Base-by-base conservation (phyloP, 1,139 yeast genomes). In the Hyphopichia fennica region DNA sequence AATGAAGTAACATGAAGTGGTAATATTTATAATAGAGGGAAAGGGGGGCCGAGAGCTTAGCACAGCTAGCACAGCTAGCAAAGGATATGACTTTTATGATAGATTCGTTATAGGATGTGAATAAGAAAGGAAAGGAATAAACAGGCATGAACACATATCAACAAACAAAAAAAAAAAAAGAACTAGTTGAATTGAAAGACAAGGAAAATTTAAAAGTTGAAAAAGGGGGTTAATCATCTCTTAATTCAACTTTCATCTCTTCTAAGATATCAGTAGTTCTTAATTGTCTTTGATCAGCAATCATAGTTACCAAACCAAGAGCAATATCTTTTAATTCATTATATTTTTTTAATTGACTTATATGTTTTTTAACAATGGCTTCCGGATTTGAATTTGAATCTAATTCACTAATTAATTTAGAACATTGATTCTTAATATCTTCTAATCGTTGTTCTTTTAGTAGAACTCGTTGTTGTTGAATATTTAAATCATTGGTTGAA, bases 301-400 rank as follows among this genome's bases (percentile, higher is more conserved):
- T 77, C 67, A 75, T 62, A 28, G 75, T 66, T 20, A 78, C 70
- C 45, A 79, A 56, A 3, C 72, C 74, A 48, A 77, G 56, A 1
- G 82, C 81, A 15, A 73, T 66, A 50, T 77, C 82, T 46, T 72
- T 71, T 40, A 77, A 57, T 43, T 77, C 82, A 48, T 77, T 72
- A 54, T 78, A 78, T 45, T 64, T 58, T 42, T 71, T 67, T 38
- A 77, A 56, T 48, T 68, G 69, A 41, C 58, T 53, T 30, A 77
- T 69, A 48, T 78, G 82, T 40, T 56, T 61, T 43, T 68, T 69
- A 31, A 75, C 70, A 3, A 76, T 65, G 4, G 65, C 59, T 41
- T 57, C 67, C 5, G 68, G 67, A 35, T 63, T 57, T 19, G 54
- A 53, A 33, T 60, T 54, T 1, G 60, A 51, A 39, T 67, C 70